Evolutionary conservation across 345 rosid genomes (phyloP), one percentile per base, ranked within the genome.

Genomic region (Gynandropsis gynandra): DNA sequence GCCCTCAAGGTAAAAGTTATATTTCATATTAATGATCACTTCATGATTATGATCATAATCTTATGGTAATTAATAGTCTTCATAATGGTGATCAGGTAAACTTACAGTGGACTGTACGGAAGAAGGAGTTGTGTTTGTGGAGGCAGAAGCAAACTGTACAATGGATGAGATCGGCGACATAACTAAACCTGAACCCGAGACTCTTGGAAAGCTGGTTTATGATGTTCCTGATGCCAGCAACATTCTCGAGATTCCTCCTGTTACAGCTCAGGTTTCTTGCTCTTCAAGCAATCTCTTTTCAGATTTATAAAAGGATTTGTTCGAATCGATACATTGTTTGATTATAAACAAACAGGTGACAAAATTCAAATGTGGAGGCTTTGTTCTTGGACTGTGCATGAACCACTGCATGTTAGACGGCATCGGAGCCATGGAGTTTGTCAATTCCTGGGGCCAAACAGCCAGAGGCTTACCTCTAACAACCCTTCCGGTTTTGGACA

Each of bases 361-460:
- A 1, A 85, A 72, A 53, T 81, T 85, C 73, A 76, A 68, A 35
- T 81, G 95, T 34, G 89, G 95, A 37, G 87, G 95, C 13, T 81
- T 85, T 69, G 82, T 71, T 49, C 86, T 85, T 16, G 94, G 94
- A 21, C 66, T 85, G 19, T 73, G 78, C 62, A 74, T 81, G 84
- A 85, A 81, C 42, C 94, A 85, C 44, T 85, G 94, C 58, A 79
- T 85, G 86, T 77, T 85, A 18, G 94, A 85, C 60, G 94, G 94
- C 8, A 85, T 85, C 46, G 94, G 82, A 38, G 94, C 94, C 1
- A 85, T 85, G 94, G 94, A 85, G 50, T 85, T 85, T 56, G 94
- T 85, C 34, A 85, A 79, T 59, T 77, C 89, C 17, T 85, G 94
- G 89, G 89, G 84, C 32, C 84, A 85, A 70, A 70, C 71, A 19